Percentiles rank a stretch among this genome's conserved stretches.
Evolutionary conservation across 2,329 filamentous ascomycete genomes (phyloP).

Genomic region (Coniosporium tulheliwenetii): DNA sequence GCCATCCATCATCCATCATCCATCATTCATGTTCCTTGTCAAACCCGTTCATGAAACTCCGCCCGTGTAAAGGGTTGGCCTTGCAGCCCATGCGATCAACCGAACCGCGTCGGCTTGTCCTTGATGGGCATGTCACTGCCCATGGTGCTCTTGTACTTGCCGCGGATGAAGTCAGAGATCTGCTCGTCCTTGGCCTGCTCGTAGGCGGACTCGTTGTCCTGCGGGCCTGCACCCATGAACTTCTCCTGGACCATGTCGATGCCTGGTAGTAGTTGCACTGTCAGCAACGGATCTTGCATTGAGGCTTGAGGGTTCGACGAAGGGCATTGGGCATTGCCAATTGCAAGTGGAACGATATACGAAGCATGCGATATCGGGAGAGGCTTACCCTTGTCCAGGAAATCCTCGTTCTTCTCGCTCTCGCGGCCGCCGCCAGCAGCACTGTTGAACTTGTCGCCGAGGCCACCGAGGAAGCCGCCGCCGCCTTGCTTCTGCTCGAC

Average conservation of each 20-base stretch:
- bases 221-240: conserved; percentile 51
- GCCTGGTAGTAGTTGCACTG: conserved; percentile 28
- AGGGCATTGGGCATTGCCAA: conserved; percentile 3
- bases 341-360: not conserved
- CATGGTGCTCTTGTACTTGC: conserved; percentile 51
- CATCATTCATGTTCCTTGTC: no score
- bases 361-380: not conserved
- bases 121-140: conserved; percentile 54
- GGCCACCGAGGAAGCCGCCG: conserved; percentile 37
- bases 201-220: conserved; percentile 48
- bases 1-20: no score
- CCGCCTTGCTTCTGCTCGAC: conserved; percentile 17
- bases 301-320: not conserved
- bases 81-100: conserved; percentile 3
- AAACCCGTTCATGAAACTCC: no score
- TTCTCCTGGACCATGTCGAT: conserved; percentile 68
- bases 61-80: no score
- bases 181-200: conserved; percentile 77
- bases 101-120: conserved; percentile 44
- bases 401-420: conserved; percentile 70
- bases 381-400: conserved; percentile 59
- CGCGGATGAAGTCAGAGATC: conserved; percentile 57
- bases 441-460: conserved; percentile 56
- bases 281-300: no score
- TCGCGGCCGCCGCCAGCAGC: conserved; percentile 56